Percentiles rank a stretch among this genome's conserved stretches.
These are phyloP conservation scores for Globisporangium barbulae DNA, from an alignment of 352 stramenopile genomes.

Conservation along the genomic window DNA sequence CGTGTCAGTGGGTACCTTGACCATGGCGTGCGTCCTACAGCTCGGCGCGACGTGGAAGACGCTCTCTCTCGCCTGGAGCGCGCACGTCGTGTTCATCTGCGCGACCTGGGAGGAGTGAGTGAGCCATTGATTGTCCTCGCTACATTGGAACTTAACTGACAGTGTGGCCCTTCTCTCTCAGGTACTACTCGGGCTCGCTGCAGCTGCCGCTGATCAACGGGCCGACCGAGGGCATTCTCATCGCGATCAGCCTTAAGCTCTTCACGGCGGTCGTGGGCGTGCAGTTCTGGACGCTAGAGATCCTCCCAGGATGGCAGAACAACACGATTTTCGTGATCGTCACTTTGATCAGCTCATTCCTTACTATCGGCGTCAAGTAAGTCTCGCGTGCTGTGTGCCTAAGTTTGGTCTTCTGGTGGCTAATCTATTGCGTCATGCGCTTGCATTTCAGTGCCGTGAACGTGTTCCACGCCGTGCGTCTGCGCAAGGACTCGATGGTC, in stretches of 20 bases:
- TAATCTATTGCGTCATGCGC: not conserved
- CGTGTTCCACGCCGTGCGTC: slow-evolving; percentile 59
- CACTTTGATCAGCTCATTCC: slow-evolving; percentile 50
- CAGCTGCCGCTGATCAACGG: slow-evolving; percentile 96
- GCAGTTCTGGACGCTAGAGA: slow-evolving; percentile 69
- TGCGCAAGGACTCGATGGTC: slow-evolving; percentile 69
- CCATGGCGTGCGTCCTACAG: slow-evolving; percentile 75
- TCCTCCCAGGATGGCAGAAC: slow-evolving; percentile 64
- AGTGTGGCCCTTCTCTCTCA: slow-evolving; percentile 8
- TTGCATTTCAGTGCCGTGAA: slow-evolving; percentile 52
- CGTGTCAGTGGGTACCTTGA: slow-evolving; percentile 79
- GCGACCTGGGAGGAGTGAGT: slow-evolving; percentile 87
- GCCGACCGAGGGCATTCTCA: slow-evolving; percentile 94
- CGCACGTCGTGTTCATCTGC: slow-evolving; percentile 79
- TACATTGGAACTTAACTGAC: not conserved
- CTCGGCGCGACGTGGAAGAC: slow-evolving; percentile 78
- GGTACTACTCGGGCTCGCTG: slow-evolving; percentile 94
- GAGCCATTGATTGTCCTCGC: not conserved
- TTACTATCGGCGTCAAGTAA: slow-evolving; percentile 78
- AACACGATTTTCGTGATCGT: slow-evolving; percentile 80
- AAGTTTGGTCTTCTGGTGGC: too few species aligned
- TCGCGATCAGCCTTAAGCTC: slow-evolving; percentile 73
- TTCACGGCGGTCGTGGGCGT: slow-evolving; percentile 58
- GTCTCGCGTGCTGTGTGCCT: slow-evolving; percentile 24
- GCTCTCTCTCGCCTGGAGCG: slow-evolving; percentile 69